Evolutionary conservation across 805 yeast species (phyloP), one percentile per base, ranked within the genome.

Genomic region (Kluyveromyces aestuarii): DNA sequence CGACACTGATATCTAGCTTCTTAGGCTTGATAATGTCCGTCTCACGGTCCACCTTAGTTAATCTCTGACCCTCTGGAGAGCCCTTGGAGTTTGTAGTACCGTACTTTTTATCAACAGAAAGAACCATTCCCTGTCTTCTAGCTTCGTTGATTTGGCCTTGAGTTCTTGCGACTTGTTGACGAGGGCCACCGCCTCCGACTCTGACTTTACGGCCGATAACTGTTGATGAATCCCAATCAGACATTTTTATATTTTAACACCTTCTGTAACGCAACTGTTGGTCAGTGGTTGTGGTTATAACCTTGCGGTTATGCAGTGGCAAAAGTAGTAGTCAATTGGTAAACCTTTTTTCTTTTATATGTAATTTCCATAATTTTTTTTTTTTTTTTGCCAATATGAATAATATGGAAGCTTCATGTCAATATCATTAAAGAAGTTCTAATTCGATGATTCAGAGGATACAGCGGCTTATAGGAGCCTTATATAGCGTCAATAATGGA

Each of bases 211-310:
- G 81, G 50, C 99, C 99, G 59, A 93, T 88, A 51, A 86, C 72
- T 41, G 96, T 89, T 61, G 82, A 90, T 52, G 80, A 67, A 69
- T 93, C 97, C 99, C 99, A 93, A 71, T 89, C 98, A 41, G 82
- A 71, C 75, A 72, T 72, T 43, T 46, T 59, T 41, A 5, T 30
- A 30, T 10, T 8, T 13, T 30, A 11, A 11, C 8, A 10, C 7
- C 35, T 30, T 11, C 8, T 30, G 8, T 30, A 11, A 10, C 4
- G 35, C 14, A 13, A 30, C 14, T 30, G 11, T 11, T 30, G 14
- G 14, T 13, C 35, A 30, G 8, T 30, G 3, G 11, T 30, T 30
- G 14, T 30, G 6, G 25, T 4, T 21, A 21, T 21, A 21, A 21
- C 35, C 7, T 30, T 30, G 35, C 2, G 4, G 14, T 30, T 30